Base-by-base conservation (phyloP, 345 rosid species). In the Gossypium bickii region DNA sequence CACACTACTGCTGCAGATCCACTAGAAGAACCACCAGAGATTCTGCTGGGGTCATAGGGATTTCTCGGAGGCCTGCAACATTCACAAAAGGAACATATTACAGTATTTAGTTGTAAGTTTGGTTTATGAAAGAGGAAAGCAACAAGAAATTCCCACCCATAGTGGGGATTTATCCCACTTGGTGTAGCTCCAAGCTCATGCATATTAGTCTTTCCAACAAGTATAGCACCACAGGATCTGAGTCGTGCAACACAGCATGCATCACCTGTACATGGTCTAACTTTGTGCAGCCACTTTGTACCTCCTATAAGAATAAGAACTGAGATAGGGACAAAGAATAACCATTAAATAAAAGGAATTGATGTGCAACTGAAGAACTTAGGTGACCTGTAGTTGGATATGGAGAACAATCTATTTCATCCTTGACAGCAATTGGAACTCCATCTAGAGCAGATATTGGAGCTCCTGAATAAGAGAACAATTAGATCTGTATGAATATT, bases 121-220 rank as follows among this genome's bases (percentile, higher is more conserved):
- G 25, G 52, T 18, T 15, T 51, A 59, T 3, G 13, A 48, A 49
- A 49, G 5, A 20, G 41, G 7, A 74, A 61, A 7, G 12, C 17
- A 67, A 41, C 29, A 45, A 44, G 9, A 59, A 52, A n/a, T 1
- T 51, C 18, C 57, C 27, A 87, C 96, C 96, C 96, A 11, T 89
- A 89, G 55, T 89, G 96, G 58, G 96, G 96, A 83, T 90, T 90
- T 22, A 89, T 90, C 47, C 93, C 96, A 65, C 89, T 90, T 0
- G 91, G 87, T 77, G 93, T 90, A 51, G 89, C 93, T 4, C 96
- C 96, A 12, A 90, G 89, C 85, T 90, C 96, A 57, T 90, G 96
- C 96, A 90, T 90, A 56, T 90, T 90, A 29, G 91, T 90, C 77
- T 90, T 90, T 2, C 93, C 96, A 49, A 90, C 80, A 53, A 90